Evolutionary conservation across 305 asterid genomes (phyloP).

Genomic region (Salvia sclarea): DNA sequence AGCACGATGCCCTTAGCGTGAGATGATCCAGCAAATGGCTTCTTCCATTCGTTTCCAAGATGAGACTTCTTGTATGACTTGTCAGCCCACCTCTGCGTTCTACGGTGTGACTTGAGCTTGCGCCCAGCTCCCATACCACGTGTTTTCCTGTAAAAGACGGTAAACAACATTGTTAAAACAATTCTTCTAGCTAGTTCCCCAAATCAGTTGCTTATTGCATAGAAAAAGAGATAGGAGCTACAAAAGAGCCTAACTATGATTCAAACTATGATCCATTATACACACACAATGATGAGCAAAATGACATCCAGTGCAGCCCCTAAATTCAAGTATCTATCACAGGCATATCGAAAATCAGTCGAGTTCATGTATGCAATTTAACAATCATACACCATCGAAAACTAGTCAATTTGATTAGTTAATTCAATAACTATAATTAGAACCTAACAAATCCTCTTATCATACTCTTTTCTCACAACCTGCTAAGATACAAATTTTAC

Average conservation of each 20-base stretch:
- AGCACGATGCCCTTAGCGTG: slow-evolving; percentile 76
- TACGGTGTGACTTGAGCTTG: slow-evolving; percentile 69
- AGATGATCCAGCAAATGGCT: slow-evolving; percentile 72
- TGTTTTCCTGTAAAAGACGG: slow-evolving; percentile 45
- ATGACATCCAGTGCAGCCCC: background rate
- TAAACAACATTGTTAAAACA: background rate
- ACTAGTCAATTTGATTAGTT: background rate
- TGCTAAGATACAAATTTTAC: background rate
- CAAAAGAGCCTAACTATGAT: no score
- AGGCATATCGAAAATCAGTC: background rate
- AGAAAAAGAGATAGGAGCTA: background rate
- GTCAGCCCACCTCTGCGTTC: slow-evolving; percentile 63
- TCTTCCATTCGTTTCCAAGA: slow-evolving; percentile 73
- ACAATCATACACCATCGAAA: background rate
- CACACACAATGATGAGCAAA: background rate
- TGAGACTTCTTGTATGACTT: slow-evolving; percentile 71
- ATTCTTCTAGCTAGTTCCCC: background rate
- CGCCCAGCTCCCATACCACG: slow-evolving; percentile 70
- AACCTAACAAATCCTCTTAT: background rate
- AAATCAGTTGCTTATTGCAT: background rate
- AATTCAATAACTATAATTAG: background rate
- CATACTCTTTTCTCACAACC: background rate
- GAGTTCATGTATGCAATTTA: background rate
- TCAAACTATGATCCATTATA: background rate
- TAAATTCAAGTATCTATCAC: background rate